Evolutionary conservation across 768 basidiomycete genomes (phyloP).

Genomic region (Trametes cingulata): DNA sequence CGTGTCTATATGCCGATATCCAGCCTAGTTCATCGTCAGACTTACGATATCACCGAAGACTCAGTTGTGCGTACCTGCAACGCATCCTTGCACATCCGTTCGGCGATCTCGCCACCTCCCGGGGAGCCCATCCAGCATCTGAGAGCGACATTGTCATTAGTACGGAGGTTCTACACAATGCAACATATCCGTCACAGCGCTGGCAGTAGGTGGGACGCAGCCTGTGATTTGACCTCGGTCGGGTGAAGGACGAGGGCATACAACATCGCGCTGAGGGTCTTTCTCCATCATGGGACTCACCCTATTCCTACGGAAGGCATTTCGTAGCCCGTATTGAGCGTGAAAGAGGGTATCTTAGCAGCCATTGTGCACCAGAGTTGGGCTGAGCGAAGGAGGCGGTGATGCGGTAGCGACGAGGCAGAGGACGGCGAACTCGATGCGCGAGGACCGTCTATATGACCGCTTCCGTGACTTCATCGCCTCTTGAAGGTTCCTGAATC

Average conservation of each 20-base stretch:
- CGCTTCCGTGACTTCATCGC: not conserved
- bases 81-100: conserved; percentile 35
- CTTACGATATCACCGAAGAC: not conserved
- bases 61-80: conserved; percentile 10
- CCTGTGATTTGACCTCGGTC: no score
- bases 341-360: conserved; percentile 30
- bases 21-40: conserved; percentile 56
- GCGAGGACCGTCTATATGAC: not conserved
- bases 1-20: conserved; percentile 75
- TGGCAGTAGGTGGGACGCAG: no score
- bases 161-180: not conserved
- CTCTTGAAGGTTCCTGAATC: conserved; percentile 5
- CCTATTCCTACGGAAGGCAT: conserved; percentile 78
- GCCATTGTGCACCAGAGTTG: conserved; percentile 12
- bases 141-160: not conserved
- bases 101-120: conserved; percentile 51
- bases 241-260: no score
- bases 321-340: conserved; percentile 74
- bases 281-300: no score
- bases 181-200: no score
- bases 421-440: not conserved
- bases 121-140: conserved; percentile 80
- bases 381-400: not conserved
- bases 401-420: not conserved
- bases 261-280: no score